Conservation (phyloP, 495 filamentous ascomycete genomes). For the Xylaria flabelliformis region DNA sequence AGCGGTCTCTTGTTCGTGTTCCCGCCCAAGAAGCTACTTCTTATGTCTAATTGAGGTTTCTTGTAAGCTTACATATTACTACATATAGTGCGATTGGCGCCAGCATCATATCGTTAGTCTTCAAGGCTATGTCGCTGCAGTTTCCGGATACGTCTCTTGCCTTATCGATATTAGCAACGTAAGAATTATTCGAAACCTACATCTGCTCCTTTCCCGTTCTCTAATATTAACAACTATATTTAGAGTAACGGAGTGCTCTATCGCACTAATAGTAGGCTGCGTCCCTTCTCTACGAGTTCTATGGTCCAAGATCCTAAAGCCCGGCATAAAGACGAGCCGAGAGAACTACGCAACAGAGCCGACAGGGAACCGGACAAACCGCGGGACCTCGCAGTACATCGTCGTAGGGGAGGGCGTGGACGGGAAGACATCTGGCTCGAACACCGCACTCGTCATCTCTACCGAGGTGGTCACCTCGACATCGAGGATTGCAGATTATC, state of each 20-base stretch:
- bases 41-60: background rate
- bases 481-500: background rate
- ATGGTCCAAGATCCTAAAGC: slow-evolving; percentile 24
- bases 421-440: background rate
- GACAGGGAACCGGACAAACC: background rate
- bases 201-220: background rate
- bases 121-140: slow-evolving; percentile 9
- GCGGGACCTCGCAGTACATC: slow-evolving; percentile 13
- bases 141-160: slow-evolving; percentile 4
- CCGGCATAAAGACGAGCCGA: background rate
- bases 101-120: slow-evolving; percentile 21
- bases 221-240: background rate
- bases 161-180: slow-evolving; percentile 25
- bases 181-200: background rate
- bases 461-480: slow-evolving; percentile 22
- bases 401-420: slow-evolving; percentile 1
- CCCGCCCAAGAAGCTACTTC: slow-evolving; percentile 58
- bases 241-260: slow-evolving; percentile 16
- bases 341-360: slow-evolving; percentile 10
- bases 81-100: slow-evolving; percentile 20
- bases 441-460: slow-evolving; percentile 13
- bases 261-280: slow-evolving; percentile 25
- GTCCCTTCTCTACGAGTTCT: slow-evolving; percentile 23
- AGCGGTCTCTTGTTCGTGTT: slow-evolving; percentile 67
- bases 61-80: background rate